Base-by-base conservation (phyloP, 78 protist species). In the Bodo saltans region DNA sequence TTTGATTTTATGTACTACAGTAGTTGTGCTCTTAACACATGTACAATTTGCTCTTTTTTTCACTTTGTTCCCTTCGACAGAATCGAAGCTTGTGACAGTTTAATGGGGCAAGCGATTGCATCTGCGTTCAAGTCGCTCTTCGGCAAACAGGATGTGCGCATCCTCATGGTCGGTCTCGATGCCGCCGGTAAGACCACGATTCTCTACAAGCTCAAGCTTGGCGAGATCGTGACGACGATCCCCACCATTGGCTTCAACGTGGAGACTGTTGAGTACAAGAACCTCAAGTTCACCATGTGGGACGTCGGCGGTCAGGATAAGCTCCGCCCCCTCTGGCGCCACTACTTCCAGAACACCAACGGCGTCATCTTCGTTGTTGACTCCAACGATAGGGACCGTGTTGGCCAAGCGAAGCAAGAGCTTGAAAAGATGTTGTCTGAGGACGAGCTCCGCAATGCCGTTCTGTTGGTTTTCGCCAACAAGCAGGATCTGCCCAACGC, bases 231-330 rank as follows among this genome's bases (percentile, higher is more conserved):
- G 40, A 80, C 73, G 67, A 87, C 93, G 28, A 71, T 90, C 42
- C 93, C 93, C 11, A 90, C 90, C 32, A 83, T 90, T 17, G 98
- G 99, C 30, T 97, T 97, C 87, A 94, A 95, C 79, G 93, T 92
- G 69, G 97, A 95, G 88, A 83, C 89, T 8, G 93, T 98, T n/a
- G 88, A 91, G 60, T 95, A 92, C 88, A 88, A 93, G 92, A 94
- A 95, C 72, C 79, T 97, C 79, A 87, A 74, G 70, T 94, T 95
- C 68, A 92, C 93, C 33, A 76, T 94, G 42, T 97, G 96, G 98
- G 97, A 97, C 72, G 95, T 96, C 70, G 98, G 98, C 12, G 99
- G 98, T 29, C 97, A 94, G 86, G 97, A 95, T 78, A 93, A 90
- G 86, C 91, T 98, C 71, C 83, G 98, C 0, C 94, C 94, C n/a